These are phyloP conservation scores for Diutina ranongensis DNA, from an alignment of 1,139 yeast genomes.

Conservation along the genomic window DNA sequence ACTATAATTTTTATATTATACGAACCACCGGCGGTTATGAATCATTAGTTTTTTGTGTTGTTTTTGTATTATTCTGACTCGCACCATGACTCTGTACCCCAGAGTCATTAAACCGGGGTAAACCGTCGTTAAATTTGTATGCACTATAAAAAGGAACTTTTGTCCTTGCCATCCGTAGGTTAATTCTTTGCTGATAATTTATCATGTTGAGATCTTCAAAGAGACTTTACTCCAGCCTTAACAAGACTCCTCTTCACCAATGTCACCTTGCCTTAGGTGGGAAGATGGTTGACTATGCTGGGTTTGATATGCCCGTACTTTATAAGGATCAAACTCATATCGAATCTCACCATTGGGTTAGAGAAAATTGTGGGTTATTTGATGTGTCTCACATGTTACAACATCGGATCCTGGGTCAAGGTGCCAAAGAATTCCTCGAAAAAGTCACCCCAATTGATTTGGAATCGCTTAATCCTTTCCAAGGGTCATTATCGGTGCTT, in stretches of 20 bases:
- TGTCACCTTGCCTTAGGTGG: constrained; percentile 73
- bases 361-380: constrained; percentile 77
- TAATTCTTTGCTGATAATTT: too few relatives aligned
- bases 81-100: too few relatives aligned
- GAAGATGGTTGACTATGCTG: constrained; percentile 92
- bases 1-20: too few relatives aligned
- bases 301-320: constrained; percentile 86
- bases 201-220: constrained; percentile 3
- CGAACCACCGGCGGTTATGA: too few relatives aligned
- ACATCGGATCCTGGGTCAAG: constrained; percentile 62
- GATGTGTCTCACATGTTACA: constrained; percentile 98
- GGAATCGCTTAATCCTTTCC: constrained; percentile 37
- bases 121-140: not conserved
- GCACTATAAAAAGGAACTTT: not conserved
- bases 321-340: constrained; percentile 77
- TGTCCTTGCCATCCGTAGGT: not conserved
- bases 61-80: too few relatives aligned
- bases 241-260: constrained; percentile 64
- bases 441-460: constrained; percentile 82
- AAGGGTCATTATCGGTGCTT: constrained; percentile 68
- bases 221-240: constrained; percentile 7
- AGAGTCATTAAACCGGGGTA: not conserved
- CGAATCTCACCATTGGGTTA: constrained; percentile 91
- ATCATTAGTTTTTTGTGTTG: too few relatives aligned
- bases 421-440: constrained; percentile 60